These are phyloP conservation scores for Aegilops sharonensis DNA, from an alignment of 176 grass and related monocot species.

Conservation along the genomic window DNA sequence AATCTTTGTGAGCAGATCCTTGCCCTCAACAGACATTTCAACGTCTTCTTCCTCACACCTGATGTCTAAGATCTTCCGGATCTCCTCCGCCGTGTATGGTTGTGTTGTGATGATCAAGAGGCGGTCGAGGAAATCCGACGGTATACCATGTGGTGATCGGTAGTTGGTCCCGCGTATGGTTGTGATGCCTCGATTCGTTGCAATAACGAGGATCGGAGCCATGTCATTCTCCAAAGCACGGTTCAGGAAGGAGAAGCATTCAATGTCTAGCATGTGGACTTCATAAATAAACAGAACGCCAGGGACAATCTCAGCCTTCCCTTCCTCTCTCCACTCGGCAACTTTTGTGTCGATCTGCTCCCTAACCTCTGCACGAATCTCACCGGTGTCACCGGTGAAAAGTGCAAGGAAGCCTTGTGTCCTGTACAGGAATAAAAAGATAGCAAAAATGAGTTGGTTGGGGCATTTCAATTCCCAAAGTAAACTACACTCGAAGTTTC, in stretches of 20 bases:
- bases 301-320: constrained; percentile 91
- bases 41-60: constrained; percentile 83
- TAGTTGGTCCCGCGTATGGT: constrained; percentile 88
- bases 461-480: background rate
- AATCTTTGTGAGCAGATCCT: constrained; percentile 87
- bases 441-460: background rate
- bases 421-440: constrained; percentile 41
- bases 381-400: constrained; percentile 95
- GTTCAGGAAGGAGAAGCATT: constrained; percentile 96
- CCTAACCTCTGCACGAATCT: constrained; percentile 86
- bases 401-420: constrained; percentile 96
- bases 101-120: constrained; percentile 78
- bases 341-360: constrained; percentile 95
- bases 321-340: constrained; percentile 94
- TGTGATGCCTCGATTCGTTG: constrained; percentile 88
- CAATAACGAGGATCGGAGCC: constrained; percentile 86
- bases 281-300: constrained; percentile 95
- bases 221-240: constrained; percentile 86
- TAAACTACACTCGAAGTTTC: background rate
- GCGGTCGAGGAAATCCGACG: constrained; percentile 79
- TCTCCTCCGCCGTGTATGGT: constrained; percentile 65
- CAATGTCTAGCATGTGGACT: constrained; percentile 96
- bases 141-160: constrained; percentile 76
- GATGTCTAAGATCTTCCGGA: constrained; percentile 79
- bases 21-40: constrained; percentile 77